Base-by-base conservation (phyloP, 2,329 filamentous ascomycete genomes). In the Aspergillus quadrilineatus region DNA sequence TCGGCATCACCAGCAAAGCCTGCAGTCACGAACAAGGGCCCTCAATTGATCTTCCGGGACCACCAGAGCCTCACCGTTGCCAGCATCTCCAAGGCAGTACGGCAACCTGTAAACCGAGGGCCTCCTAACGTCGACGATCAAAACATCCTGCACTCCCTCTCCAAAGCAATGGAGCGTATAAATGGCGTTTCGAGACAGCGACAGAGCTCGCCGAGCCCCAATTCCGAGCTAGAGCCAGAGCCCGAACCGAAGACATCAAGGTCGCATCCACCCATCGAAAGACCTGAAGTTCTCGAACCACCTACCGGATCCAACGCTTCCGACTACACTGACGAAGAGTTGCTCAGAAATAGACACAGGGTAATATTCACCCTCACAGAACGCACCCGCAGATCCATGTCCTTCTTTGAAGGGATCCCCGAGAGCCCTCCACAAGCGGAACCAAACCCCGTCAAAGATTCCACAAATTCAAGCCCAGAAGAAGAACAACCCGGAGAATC, bases 381-480 rank as follows among this genome's bases (percentile, higher is more conserved):
- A 68, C 87, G 92, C 45, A 94, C 92, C 0, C 85, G 89, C n/a
- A 80, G 91, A 53, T 92, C 90, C 15, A 93, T 96, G 86, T 85
- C 87, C 0, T 80, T 85, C 3, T 77, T 43, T 12, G 39, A 50
- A 12, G 36, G 9, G 14, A 15, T 51, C 12, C 26, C 29, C 22
- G 48, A 43, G 26, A 51, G 10, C 15, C 48, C 37, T 14, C 44
- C 36, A 42, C 26, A 15, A 22, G n/a, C 15, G 7, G 10, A 43
- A 17, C n/a, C 37, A 39, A 55, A 47, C 6, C 34, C 28, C 7
- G 39, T n/a, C n/a, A 28, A 57, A 36, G 2, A 30, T 39, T 7
- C 51, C 43, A 28, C 45, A 9, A 32, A 39, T 28, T 59, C 17
- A 17, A 44, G 30, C 26, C 42, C 39, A 32, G 52, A 37, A 14